Conservation (phyloP, 2,329 filamentous ascomycete genomes). For the Penicillium sp. region DNA sequence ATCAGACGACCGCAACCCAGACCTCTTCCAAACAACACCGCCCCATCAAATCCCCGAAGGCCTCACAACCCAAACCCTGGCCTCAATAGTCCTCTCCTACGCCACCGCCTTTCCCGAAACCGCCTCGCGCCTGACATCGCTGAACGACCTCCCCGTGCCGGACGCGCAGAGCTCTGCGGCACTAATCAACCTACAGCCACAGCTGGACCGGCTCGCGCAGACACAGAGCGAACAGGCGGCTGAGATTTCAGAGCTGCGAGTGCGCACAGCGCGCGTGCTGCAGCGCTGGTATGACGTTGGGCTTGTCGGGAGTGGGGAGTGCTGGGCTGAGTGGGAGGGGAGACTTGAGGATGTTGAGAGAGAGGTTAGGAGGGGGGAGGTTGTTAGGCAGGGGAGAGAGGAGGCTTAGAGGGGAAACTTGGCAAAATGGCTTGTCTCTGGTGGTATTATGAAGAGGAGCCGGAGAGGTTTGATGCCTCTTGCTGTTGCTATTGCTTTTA, state of each 20-base stretch:
- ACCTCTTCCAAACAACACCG: slow-evolving; percentile 41
- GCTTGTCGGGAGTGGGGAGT: slow-evolving; percentile 65
- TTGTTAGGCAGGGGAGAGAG: slow-evolving; percentile 54
- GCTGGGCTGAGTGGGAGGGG: slow-evolving; percentile 70
- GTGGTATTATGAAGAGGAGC: neutral
- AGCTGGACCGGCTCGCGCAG: slow-evolving; percentile 38
- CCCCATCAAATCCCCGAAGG: slow-evolving; percentile 36
- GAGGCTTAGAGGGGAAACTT: slow-evolving; percentile 32
- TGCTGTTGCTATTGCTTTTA: neutral
- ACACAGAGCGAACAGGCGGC: slow-evolving; percentile 42
- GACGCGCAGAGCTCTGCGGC: slow-evolving; percentile 43
- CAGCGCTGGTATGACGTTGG: slow-evolving; percentile 73
- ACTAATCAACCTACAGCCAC: slow-evolving; percentile 45
- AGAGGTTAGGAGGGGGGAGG: slow-evolving; percentile 63
- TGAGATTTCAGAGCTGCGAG: slow-evolving; percentile 43
- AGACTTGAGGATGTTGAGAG: slow-evolving; percentile 66
- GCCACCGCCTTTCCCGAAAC: slow-evolving; percentile 50
- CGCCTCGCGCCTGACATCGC: slow-evolving; percentile 48
- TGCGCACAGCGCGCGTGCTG: slow-evolving; percentile 51
- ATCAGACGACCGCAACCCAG: slow-evolving; percentile 43
- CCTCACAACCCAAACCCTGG: slow-evolving; percentile 38
- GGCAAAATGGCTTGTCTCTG: neutral
- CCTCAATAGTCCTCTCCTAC: slow-evolving; percentile 47
- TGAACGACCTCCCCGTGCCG: slow-evolving; percentile 50
- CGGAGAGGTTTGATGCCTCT: neutral